Conservation (phyloP, 1,139 yeast species). For the Martiniozyma asiatica region DNA sequence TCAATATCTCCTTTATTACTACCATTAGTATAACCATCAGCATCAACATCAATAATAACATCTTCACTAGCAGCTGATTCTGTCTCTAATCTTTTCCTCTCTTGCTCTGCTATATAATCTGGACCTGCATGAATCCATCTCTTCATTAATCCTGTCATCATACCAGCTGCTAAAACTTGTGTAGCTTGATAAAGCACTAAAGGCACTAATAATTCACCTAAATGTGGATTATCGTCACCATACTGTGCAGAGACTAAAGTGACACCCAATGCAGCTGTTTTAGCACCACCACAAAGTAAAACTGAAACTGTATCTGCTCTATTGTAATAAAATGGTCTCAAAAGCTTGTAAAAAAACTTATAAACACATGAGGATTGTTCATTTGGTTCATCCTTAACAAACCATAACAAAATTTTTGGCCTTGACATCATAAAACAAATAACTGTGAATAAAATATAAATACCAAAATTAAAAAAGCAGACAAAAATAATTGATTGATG, state of each 20-base stretch:
- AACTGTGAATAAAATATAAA: constrained; percentile 62
- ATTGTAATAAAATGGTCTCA: constrained; percentile 60
- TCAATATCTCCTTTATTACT: no score
- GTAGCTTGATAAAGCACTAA: constrained; percentile 77
- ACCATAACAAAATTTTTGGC: constrained; percentile 36
- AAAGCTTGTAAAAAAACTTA: constrained; percentile 25
- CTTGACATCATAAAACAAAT: constrained; percentile 49
- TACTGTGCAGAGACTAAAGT: constrained; percentile 72
- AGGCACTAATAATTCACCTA: constrained; percentile 70
- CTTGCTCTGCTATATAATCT: constrained; percentile 1
- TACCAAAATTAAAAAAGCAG: constrained; percentile 70
- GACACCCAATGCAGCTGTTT: constrained; percentile 86
- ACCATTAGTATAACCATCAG: no score
- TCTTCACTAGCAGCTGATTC: no score
- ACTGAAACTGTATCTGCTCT: constrained; percentile 65
- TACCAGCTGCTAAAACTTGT: constrained; percentile 38
- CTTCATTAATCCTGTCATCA: constrained; percentile 10
- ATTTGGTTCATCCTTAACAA: constrained; percentile 38
- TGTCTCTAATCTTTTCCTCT: no score
- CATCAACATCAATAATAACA: no score
- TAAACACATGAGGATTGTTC: constrained; percentile 32
- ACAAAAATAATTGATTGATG: constrained; percentile 54
- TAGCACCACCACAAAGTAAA: constrained; percentile 85
- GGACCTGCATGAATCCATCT: constrained; percentile 12
- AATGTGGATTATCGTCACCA: constrained; percentile 44